Base-by-base conservation (phyloP, 2,329 filamentous ascomycete genomes). In the Penicillium sp. region DNA sequence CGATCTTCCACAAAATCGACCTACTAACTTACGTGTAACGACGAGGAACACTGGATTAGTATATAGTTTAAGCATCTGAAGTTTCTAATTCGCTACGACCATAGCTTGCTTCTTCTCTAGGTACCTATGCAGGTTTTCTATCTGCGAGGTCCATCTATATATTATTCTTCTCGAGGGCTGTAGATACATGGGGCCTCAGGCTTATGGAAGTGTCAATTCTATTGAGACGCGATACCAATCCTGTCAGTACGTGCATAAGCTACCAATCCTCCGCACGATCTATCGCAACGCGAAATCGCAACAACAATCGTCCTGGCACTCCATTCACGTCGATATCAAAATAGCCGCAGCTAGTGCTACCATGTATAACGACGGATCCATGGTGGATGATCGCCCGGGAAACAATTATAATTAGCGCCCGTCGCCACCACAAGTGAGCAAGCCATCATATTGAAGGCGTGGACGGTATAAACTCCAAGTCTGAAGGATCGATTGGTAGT, bases 21-120 rank as follows among this genome's bases (percentile, higher is more conserved):
- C 49, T 65, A 56, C 55, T 49, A 19, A 4, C 6, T 40, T 24
- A n/a, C 54, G 50, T 58, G 59, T 54, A 58, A 65, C 57, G 59
- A 54, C 19, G n/a, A n/a, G 24, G 27, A 47, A 31, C 16, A 7
- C 2, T 31, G 13, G 11, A 49, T 35, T 11, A n/a, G 35, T n/a
- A 1, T 31, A 13, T 6, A 2, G 16, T 5, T 33, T 6, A 14
- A 35, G 4, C 11, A 7, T 31, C 6, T 27, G 4, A 16, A 11
- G n/a, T 27, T 19, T 18, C 14, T 16, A 16, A 36, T n/a, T 41
- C 4, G 9, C 11, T 7, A 18, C 40, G 33, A n/a, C 24, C 24
- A 31, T 31, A 31, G 31, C 31, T 31, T 31, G 9, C 31, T 31
- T 31, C 31, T 31, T 31, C 31, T 31, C 31, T 10, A n/a, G n/a